Conservation (phyloP, 1,284 basidiomycete species). For the Volvariella surrecta region DNA sequence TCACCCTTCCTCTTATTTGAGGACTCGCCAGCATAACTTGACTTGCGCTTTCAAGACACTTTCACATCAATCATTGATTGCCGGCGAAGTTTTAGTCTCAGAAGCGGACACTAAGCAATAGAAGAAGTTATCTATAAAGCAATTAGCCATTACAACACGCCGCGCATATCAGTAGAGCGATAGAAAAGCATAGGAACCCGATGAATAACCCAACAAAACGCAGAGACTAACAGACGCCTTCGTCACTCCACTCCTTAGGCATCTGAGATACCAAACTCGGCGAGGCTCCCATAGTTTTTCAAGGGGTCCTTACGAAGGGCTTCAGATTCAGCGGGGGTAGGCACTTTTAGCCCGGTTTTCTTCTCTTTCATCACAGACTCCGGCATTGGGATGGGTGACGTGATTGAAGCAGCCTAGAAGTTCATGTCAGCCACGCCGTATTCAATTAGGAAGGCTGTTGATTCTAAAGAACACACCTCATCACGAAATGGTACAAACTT, state of each 20-base stretch:
- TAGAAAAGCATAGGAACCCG: not conserved
- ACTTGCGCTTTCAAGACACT: too few relatives aligned
- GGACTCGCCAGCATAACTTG: too few relatives aligned
- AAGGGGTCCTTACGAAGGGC: constrained; percentile 68
- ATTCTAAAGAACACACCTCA: constrained; percentile 33
- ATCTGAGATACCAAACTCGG: constrained; percentile 11
- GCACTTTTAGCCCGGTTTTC: constrained; percentile 31
- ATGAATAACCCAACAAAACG: not conserved
- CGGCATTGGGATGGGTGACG: constrained; percentile 13
- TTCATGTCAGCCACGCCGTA: not conserved
- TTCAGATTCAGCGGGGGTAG: constrained; percentile 50
- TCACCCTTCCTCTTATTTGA: too few relatives aligned
- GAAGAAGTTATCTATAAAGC: too few relatives aligned
- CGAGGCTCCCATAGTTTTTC: constrained; percentile 53
- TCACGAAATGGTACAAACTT: constrained; percentile 63
- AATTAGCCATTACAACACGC: not conserved
- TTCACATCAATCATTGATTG: too few relatives aligned
- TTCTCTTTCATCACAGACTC: constrained; percentile 58
- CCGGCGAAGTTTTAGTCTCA: too few relatives aligned
- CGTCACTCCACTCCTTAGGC: constrained; percentile 5
- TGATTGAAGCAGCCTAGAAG: constrained; percentile 2
- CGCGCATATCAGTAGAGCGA: not conserved
- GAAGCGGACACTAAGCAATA: too few relatives aligned
- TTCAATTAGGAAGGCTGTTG: constrained; percentile 3
- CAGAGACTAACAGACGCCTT: constrained; percentile 1